These are phyloP conservation scores for Cordyceps javanica DNA, from an alignment of 2,329 filamentous ascomycete genomes.

Conservation along the genomic window DNA sequence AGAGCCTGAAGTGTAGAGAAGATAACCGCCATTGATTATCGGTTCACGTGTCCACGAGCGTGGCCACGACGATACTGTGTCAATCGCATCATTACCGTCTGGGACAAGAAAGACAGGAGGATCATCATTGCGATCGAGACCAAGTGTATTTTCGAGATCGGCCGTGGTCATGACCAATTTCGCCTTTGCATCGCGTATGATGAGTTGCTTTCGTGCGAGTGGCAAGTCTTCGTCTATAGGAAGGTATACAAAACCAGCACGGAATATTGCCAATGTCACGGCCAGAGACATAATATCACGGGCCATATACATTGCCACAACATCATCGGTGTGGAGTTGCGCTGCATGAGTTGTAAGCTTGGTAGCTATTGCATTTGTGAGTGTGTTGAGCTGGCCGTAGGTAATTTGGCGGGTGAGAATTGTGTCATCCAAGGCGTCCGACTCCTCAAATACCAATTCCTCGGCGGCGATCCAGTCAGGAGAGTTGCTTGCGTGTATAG, in stretches of 20 bases:
- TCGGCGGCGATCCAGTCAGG: slow-evolving; percentile 52
- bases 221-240: slow-evolving; percentile 58
- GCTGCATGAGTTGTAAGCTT: slow-evolving; percentile 22
- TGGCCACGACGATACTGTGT: slow-evolving; percentile 6
- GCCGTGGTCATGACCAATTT: slow-evolving; percentile 42
- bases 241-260: slow-evolving; percentile 56
- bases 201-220: slow-evolving; percentile 51
- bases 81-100: slow-evolving; percentile 9
- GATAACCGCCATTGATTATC: slow-evolving; percentile 56
- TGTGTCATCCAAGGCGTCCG: slow-evolving; percentile 25
- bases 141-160: slow-evolving; percentile 11
- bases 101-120: slow-evolving; percentile 13
- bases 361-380: slow-evolving; percentile 47
- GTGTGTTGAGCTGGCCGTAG: slow-evolving; percentile 49
- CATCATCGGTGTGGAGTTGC: slow-evolving; percentile 40
- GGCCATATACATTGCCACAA: slow-evolving; percentile 56
- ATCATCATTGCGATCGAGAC: background rate
- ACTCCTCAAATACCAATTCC: slow-evolving; percentile 30
- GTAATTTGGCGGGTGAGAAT: slow-evolving; percentile 45
- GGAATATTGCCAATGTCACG: slow-evolving; percentile 57
- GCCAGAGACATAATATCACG: slow-evolving; percentile 60
- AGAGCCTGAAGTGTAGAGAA: slow-evolving; percentile 59
- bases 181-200: slow-evolving; percentile 52
- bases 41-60: too few relatives aligned
- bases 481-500: slow-evolving; percentile 36